Conservation (phyloP, 495 filamentous ascomycete genomes). For the Penicillium nucicola region DNA sequence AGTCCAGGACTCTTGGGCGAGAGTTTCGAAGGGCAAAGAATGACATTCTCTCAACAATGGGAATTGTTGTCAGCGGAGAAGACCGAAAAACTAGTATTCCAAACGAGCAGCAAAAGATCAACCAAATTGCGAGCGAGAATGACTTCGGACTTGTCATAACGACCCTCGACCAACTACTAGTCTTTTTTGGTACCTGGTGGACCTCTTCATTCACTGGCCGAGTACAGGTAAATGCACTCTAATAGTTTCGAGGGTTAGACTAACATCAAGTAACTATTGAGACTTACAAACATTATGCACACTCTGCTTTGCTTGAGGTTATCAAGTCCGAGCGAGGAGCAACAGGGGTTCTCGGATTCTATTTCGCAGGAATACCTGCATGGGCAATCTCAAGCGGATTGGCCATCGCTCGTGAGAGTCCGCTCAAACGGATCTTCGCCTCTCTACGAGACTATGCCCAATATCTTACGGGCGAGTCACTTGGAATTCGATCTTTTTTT, state of each 20-base stretch:
- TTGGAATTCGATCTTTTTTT: conserved; percentile 27
- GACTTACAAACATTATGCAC: conserved; percentile 45
- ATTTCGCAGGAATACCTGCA: conserved; percentile 46
- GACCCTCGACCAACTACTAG: conserved; percentile 38
- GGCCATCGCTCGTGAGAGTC: conserved; percentile 39
- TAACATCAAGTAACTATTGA: conserved; percentile 14
- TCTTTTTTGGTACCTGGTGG: conserved; percentile 44
- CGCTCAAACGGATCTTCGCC: conserved; percentile 34
- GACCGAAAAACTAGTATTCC: conserved; percentile 30
- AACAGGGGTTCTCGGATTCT: conserved; percentile 34
- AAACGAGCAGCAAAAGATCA: conserved; percentile 41
- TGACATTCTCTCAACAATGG: conserved; percentile 56
- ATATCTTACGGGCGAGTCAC: conserved; percentile 21
- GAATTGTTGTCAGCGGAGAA: conserved; percentile 47
- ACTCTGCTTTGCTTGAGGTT: conserved; percentile 36
- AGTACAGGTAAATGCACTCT: conserved; percentile 39
- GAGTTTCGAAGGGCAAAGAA: conserved; percentile 52
- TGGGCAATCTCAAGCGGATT: conserved; percentile 40
- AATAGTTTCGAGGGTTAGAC: not conserved
- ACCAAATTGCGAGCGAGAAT: conserved; percentile 45
- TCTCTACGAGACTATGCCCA: conserved; percentile 26
- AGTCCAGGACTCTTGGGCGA: conserved; percentile 42
- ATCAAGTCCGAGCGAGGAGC: conserved; percentile 34
- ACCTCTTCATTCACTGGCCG: conserved; percentile 40
- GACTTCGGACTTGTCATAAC: conserved; percentile 49